A percentile compares a stretch with the other conserved stretches of the same genome.
These are phyloP conservation scores for Gliomastix tumulicola DNA, from an alignment of 2,329 filamentous ascomycete species.

Conservation along the genomic window DNA sequence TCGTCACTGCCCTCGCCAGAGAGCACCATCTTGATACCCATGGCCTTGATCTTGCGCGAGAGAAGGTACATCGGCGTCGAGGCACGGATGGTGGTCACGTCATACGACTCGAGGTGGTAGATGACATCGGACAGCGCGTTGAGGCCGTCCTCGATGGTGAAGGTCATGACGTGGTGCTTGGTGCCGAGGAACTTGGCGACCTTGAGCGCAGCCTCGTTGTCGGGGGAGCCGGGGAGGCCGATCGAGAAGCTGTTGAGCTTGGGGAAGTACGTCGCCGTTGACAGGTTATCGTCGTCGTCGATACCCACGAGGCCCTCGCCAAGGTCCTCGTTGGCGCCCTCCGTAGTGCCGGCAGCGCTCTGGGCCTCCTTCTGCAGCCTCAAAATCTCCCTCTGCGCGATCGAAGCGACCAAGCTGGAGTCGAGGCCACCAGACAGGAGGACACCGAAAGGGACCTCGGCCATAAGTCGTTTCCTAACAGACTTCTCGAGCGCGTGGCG, in stretches of 20 bases:
- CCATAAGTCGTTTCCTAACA: constrained; percentile 96
- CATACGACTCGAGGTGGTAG: constrained; percentile 94
- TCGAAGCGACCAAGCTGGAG: constrained; percentile 89
- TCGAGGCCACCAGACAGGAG: constrained; percentile 91
- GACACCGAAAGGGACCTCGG: constrained; percentile 96
- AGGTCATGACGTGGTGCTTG: constrained; percentile 96
- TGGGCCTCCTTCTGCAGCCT: constrained; percentile 62
- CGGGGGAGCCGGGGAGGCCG: constrained; percentile 84
- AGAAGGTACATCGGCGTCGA: constrained; percentile 98
- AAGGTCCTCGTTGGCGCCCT: constrained; percentile 27
- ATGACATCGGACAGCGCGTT: constrained; percentile 97
- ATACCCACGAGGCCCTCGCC: constrained; percentile 82
- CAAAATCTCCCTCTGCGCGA: constrained; percentile 87
- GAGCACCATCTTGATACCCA: constrained; percentile 99
- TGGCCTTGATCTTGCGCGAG: constrained; percentile 97
- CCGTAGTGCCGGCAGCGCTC: constrained; percentile 34
- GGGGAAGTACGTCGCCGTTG: constrained; percentile 83
- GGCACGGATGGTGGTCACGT: constrained; percentile 96
- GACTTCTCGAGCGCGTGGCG: constrained; percentile 80
- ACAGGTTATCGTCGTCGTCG: constrained; percentile 84
- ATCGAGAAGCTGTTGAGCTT: constrained; percentile 99
- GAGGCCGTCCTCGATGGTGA: constrained; percentile 94
- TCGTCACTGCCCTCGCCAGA: constrained; percentile 96
- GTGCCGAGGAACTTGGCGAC: constrained; percentile 96
- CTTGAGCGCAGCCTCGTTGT: constrained; percentile 85